Evolutionary conservation across 2,329 filamentous ascomycete genomes (phyloP), one percentile per base, ranked within the genome.

Genomic region (Colletotrichum navitas): DNA sequence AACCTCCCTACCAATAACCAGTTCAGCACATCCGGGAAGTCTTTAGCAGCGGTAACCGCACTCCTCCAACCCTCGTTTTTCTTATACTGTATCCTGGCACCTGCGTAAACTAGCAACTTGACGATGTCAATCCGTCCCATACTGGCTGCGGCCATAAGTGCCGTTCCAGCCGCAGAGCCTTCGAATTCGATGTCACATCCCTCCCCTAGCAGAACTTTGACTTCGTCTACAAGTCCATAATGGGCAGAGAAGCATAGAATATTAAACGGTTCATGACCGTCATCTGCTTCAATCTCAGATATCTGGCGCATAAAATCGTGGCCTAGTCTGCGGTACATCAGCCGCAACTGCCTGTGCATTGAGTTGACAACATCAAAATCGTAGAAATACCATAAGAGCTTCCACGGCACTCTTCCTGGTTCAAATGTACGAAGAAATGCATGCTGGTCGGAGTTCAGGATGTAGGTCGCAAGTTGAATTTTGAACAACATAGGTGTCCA

Each of bases 1-100:
- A 65, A 68, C n/a, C 54, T 56, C 8, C 43, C 66, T 7, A 39
- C 54, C 12, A 68, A 36, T 4, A 68, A 34, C 66, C 66, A 68
- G 24, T 26, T 21, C 1, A 65, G 26, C 0, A 68, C 51, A 1
- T 59, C 41, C 0, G 66, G 66, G 5, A 68, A 68, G 14, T 3
- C 32, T 0, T 29, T 16, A 2, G 66, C 66, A 3, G 43, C 29
- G 0, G 32, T 26, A 2, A 65, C 2, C 0, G 66, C 61, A 18
- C 61, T 68, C 1, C 4, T 16, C 34, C 60, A 52, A 6, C 3
- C 1, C 1, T 11, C 52, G 2, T 10, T 21, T 5, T 16, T 52
- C 34, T 59, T n/a, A 7, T 65, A 68, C 1, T 32, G 36, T 18
- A 65, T 52, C 14, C 29, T 64, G 3, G 66, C 60, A 3, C 66